A percentile compares a stretch with the other conserved stretches of the same genome.
These are phyloP conservation scores for Stemphylium lycopersici DNA, from an alignment of 2,329 filamentous ascomycete species.

Conservation along the genomic window DNA sequence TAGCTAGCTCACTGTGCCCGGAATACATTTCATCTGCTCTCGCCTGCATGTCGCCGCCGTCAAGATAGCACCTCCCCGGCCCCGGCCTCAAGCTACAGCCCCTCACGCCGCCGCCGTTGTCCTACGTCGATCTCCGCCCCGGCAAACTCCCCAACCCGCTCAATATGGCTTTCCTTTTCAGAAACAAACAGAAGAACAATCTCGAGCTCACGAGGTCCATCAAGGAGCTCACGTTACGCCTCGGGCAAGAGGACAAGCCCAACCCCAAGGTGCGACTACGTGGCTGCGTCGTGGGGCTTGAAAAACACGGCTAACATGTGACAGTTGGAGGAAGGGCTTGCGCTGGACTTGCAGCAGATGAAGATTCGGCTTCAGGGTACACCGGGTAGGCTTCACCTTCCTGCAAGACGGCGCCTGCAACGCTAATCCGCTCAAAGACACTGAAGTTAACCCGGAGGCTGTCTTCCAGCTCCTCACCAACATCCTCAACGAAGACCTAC, in stretches of 20 bases:
- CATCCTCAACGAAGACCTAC: slow-evolving; percentile 86
- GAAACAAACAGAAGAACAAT: slow-evolving; percentile 65
- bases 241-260: slow-evolving; percentile 62
- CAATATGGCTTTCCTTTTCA: slow-evolving; percentile 74
- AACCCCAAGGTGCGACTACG: slow-evolving; percentile 59
- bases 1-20: slow-evolving; percentile 11
- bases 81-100: slow-evolving; percentile 35
- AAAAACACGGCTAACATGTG: slow-evolving; percentile 25
- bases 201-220: slow-evolving; percentile 67
- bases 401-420: not conserved
- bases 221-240: slow-evolving; percentile 66
- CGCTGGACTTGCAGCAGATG: slow-evolving; percentile 86
- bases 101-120: slow-evolving; percentile 19
- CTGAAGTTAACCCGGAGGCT: slow-evolving; percentile 84
- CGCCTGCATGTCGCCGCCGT: slow-evolving; percentile 40
- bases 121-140: slow-evolving; percentile 24
- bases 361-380: slow-evolving; percentile 93
- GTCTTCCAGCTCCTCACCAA: slow-evolving; percentile 84
- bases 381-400: slow-evolving; percentile 65
- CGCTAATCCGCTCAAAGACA: slow-evolving; percentile 64
- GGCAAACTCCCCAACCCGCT: slow-evolving; percentile 17
- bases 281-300: not conserved
- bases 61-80: slow-evolving; percentile 42
- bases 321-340: slow-evolving; percentile 83
- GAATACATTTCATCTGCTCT: slow-evolving; percentile 15